A percentile compares a stretch with the other conserved stretches of the same genome.
phyloP scores from a whole-genome alignment of 257 asterid genomes.

The Nicotiana tomentosiformis region DNA sequence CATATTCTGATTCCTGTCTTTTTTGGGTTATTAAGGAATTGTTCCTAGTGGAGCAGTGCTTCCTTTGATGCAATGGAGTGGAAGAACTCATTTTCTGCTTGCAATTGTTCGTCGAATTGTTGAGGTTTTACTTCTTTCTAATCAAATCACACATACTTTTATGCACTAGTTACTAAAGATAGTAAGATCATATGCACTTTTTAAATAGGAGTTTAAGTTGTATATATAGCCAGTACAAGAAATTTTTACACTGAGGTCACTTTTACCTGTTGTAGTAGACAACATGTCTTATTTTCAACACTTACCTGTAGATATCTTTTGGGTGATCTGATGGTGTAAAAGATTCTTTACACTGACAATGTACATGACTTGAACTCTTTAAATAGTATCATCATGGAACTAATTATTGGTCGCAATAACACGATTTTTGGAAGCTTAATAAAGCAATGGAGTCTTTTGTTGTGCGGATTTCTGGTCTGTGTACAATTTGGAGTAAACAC shows the following conservation, averaged over 20 bases:
- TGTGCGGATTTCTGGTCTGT: background rate
- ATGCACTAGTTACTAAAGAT: background rate
- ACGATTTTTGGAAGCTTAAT: background rate
- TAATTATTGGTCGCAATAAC: background rate
- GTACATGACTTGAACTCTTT: no score
- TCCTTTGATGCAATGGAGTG: slow-evolving; percentile 98
- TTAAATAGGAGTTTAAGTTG: no score
- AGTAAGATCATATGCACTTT: no score
- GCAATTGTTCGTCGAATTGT: slow-evolving; percentile 55
- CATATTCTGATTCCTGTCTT: background rate
- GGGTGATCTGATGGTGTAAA: no score
- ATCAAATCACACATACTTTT: background rate
- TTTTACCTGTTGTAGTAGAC: no score
- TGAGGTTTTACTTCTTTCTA: slow-evolving; percentile 40
- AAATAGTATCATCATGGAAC: background rate
- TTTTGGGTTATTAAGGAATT: slow-evolving; percentile 48
- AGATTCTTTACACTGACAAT: no score
- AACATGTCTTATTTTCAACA: no score
- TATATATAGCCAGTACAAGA: no score
- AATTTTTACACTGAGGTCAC: no score
- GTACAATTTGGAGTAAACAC: background rate
- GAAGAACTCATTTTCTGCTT: slow-evolving; percentile 79
- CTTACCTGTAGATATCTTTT: no score
- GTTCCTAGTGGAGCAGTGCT: slow-evolving; percentile 81
- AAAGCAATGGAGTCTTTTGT: background rate